phyloP scores from a whole-genome alignment of 495 filamentous ascomycete species.

The Podospora conica region DNA sequence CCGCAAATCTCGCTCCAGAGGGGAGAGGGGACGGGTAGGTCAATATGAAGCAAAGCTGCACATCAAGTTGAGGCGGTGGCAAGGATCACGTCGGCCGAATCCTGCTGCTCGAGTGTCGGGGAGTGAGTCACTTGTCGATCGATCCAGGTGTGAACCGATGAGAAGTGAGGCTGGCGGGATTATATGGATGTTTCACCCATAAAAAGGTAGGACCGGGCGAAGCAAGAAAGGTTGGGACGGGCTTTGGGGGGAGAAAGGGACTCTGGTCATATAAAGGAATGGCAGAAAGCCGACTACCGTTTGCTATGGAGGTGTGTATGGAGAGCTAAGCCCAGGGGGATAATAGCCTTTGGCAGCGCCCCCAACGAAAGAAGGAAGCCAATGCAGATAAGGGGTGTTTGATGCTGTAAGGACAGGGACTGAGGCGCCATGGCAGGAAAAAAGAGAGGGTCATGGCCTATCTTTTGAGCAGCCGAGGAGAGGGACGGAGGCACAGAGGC shows the following conservation, averaged over 20 bases:
- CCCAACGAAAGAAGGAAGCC: background rate
- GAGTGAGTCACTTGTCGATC: slow-evolving; percentile 28
- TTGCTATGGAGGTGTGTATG: background rate
- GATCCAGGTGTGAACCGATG: slow-evolving; percentile 11
- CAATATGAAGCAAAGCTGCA: slow-evolving; percentile 26
- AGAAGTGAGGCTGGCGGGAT: slow-evolving; percentile 24
- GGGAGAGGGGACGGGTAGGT: slow-evolving; percentile 10
- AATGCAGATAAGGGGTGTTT: slow-evolving; percentile 5
- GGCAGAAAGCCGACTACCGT: background rate
- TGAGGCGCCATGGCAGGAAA: background rate
- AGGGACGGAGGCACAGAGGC: background rate
- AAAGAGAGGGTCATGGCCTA: background rate
- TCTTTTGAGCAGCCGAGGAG: background rate
- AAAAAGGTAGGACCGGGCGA: slow-evolving; percentile 9
- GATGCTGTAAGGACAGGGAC: background rate
- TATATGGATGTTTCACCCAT: slow-evolving; percentile 27
- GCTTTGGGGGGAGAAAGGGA: slow-evolving; percentile 12
- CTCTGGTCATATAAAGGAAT: background rate
- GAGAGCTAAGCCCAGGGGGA: background rate
- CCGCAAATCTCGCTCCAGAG: slow-evolving; percentile 8
- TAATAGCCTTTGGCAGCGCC: background rate
- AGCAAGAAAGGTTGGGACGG: background rate
- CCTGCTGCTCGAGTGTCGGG: slow-evolving; percentile 21
- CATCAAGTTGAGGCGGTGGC: slow-evolving; percentile 12
- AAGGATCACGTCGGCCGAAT: slow-evolving; percentile 25